These are phyloP conservation scores for Rhodotorula paludigena DNA, from an alignment of 768 basidiomycete genomes.

Conservation along the genomic window DNA sequence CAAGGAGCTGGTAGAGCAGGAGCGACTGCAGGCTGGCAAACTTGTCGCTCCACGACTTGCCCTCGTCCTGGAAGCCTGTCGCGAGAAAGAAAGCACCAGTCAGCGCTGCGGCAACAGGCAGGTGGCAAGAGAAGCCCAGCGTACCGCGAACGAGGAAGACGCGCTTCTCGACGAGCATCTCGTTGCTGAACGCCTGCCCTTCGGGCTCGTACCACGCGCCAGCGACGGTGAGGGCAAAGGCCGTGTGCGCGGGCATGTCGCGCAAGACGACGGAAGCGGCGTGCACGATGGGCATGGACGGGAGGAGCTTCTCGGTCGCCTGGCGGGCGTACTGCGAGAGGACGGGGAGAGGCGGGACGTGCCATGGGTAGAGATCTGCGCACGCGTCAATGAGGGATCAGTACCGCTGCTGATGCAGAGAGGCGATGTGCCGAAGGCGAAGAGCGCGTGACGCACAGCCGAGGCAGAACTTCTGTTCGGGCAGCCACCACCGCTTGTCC, in stretches of 20 bases:
- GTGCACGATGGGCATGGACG: constrained; percentile 29
- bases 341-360: constrained; percentile 19
- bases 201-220: constrained; percentile 28
- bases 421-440: not conserved
- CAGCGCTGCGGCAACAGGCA: not conserved
- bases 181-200: constrained; percentile 31
- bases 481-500: constrained; percentile 8
- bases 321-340: constrained; percentile 26
- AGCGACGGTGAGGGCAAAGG: constrained; percentile 27
- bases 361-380: constrained; percentile 11
- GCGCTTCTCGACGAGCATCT: constrained; percentile 38
- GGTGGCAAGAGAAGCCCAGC: not conserved
- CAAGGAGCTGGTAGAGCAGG: constrained; percentile 36
- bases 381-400: not conserved
- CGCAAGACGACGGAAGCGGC: constrained; percentile 1
- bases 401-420: not conserved
- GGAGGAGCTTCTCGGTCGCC: constrained; percentile 18
- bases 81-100: too few relatives aligned
- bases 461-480: constrained; percentile 11
- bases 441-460: constrained; percentile 6
- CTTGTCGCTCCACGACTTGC: constrained; percentile 19
- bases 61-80: constrained; percentile 17
- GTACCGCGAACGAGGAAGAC: constrained; percentile 31
- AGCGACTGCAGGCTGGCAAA: constrained; percentile 30
- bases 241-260: constrained; percentile 24